These are phyloP conservation scores for Tylopilus cervinicoccineus DNA, from an alignment of 768 basidiomycete genomes.

Conservation along the genomic window DNA sequence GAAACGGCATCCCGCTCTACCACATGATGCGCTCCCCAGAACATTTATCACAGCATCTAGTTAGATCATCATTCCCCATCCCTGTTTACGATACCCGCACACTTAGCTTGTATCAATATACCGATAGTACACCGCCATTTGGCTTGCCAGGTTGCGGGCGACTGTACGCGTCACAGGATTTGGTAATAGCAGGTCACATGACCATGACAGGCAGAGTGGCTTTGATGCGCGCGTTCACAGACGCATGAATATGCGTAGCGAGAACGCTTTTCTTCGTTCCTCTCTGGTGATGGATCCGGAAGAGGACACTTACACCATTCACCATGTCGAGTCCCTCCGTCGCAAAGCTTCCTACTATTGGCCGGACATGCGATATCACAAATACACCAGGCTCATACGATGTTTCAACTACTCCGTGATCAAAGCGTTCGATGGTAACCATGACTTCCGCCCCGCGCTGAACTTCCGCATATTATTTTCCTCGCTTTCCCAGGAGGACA, in stretches of 20 bases:
- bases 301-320: conserved; percentile 13
- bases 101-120: conserved; percentile 27
- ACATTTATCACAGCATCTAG: conserved; percentile 28
- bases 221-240: too few species aligned
- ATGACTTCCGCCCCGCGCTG: conserved; percentile 28
- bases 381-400: too few species aligned
- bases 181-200: conserved; percentile 14
- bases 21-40: conserved; percentile 3
- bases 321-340: conserved; percentile 29
- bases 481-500: conserved; percentile 8
- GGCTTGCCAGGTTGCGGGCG: not conserved
- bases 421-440: too few species aligned
- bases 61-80: conserved; percentile 22
- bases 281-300: conserved; percentile 8
- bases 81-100: conserved; percentile 25
- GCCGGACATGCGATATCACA: conserved; percentile 16
- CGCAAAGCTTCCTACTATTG: conserved; percentile 23
- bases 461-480: conserved; percentile 27
- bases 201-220: too few species aligned
- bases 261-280: conserved; percentile 2
- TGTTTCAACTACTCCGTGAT: too few species aligned
- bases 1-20: conserved; percentile 5
- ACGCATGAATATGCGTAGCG: too few species aligned
- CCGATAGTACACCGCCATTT: conserved; percentile 7
- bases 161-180: not conserved